Evolutionary conservation across 2,329 filamentous ascomycete genomes (phyloP), one percentile per base, ranked within the genome.

Genomic region (Aspergillus brunneoviolaceus): DNA sequence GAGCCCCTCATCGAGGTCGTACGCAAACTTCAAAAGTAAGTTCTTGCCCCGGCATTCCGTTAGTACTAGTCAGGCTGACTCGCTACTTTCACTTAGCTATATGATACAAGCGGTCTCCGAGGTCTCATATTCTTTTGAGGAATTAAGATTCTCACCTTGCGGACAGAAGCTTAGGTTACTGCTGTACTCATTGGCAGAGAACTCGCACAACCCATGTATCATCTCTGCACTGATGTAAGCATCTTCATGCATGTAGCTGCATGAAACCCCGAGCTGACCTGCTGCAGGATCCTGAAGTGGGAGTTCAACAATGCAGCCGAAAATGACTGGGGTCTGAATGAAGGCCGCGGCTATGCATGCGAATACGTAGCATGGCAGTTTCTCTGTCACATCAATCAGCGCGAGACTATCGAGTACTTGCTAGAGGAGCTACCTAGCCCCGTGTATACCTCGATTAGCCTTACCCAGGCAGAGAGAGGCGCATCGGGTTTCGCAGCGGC

Each of bases 301-400:
- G 80, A 86, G 55, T 87, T 86, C 66, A 74, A 75, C 19, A 79
- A 79, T 12, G 70, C 79, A 3, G 80, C 82, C 48, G 73, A 80
- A 51, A 81, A 83, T 53, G 84, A 86, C 61, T 79, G 81, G 59
- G 84, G 82, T 1, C 74, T 87, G 29, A 84, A 85, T 58, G 78
- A 83, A 66, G 82, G 82, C 10, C 78, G 84, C 63, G 84, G 81
- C 14, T 79, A 81, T 67, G 84, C 85, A 5, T 87, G 85, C 66
- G 85, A 87, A 70, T 81, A 84, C 58, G 81, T 87, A 7, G 85
- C 85, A n/a, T 86, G 84, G 84, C 81, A 85, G 55, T 86, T 86
- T 59, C 72, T 87, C 25, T 82, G 82, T 29, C 81, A 81, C 61
- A 72, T 87, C 49, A 81, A 83, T 11, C 80, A 85, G 57, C 73